phyloP scores from a whole-genome alignment of 352 stramenopile species.

The Globisporangium orthogonon region DNA sequence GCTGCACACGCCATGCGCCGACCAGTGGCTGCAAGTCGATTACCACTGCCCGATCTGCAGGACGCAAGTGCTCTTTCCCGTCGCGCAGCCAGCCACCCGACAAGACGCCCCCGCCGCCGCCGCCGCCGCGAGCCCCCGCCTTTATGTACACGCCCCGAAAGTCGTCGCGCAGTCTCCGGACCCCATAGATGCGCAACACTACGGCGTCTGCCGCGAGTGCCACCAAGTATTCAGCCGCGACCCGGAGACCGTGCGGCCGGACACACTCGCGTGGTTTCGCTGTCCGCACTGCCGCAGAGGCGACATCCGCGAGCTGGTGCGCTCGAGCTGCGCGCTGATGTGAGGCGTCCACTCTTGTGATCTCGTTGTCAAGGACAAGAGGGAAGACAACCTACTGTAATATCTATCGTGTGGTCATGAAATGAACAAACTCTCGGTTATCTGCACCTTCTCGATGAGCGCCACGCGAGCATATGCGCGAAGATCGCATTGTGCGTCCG shows the following conservation, averaged over 20 bases:
- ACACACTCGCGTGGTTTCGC: slow-evolving; percentile 66
- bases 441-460: no score
- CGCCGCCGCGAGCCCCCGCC: slow-evolving; percentile 2
- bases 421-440: no score
- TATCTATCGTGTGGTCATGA: no score
- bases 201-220: slow-evolving; percentile 55
- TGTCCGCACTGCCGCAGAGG: slow-evolving; percentile 47
- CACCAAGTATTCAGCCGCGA: slow-evolving; percentile 61
- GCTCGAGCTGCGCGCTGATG: slow-evolving; percentile 49
- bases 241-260: slow-evolving; percentile 33
- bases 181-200: slow-evolving; percentile 28
- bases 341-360: slow-evolving; percentile 11
- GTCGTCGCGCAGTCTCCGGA: slow-evolving; percentile 19
- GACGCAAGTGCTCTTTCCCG: slow-evolving; percentile 52
- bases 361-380: no score
- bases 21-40: slow-evolving; percentile 38
- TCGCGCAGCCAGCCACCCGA: slow-evolving; percentile 14
- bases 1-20: slow-evolving; percentile 55
- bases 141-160: background rate
- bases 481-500: no score
- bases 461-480: no score
- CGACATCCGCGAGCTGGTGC: slow-evolving; percentile 44
- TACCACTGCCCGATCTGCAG: slow-evolving; percentile 53
- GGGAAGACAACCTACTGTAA: no score
- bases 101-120: slow-evolving; percentile 9